Percentiles rank a stretch among this genome's conserved stretches.
Conservation (phyloP, 1,284 basidiomycete species). For the Ceratobasidium sp. region DNA sequence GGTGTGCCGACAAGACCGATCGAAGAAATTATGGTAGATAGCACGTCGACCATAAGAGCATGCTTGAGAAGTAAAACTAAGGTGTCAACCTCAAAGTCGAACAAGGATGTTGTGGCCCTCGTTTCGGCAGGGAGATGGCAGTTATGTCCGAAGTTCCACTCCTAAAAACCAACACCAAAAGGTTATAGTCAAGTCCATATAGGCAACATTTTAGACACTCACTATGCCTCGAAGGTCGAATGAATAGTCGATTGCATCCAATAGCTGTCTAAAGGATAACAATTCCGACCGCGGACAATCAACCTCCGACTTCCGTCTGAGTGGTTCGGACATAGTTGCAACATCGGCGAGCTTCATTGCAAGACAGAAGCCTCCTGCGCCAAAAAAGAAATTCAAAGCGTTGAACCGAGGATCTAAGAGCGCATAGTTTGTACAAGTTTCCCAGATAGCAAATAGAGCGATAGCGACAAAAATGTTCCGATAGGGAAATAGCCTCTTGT, state of each 20-base stretch:
- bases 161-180: no score
- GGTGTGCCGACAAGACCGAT: slow-evolving; percentile 14
- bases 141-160: slow-evolving; percentile 30
- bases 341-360: slow-evolving; percentile 26
- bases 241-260: slow-evolving; percentile 32
- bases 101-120: slow-evolving; percentile 12
- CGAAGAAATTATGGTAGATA: slow-evolving; percentile 6
- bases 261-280: slow-evolving; percentile 13
- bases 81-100: slow-evolving; percentile 25
- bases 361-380: slow-evolving; percentile 4
- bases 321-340: slow-evolving; percentile 14
- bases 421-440: slow-evolving; percentile 31
- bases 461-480: slow-evolving; percentile 27
- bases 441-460: slow-evolving; percentile 25
- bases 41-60: not conserved
- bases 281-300: slow-evolving; percentile 8
- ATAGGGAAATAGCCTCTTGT: slow-evolving; percentile 30
- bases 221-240: slow-evolving; percentile 28
- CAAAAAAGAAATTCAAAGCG: slow-evolving; percentile 28
- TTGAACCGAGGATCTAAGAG: slow-evolving; percentile 21
- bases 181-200: not conserved
- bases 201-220: not conserved
- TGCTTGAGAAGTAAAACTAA: slow-evolving; percentile 9
- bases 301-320: slow-evolving; percentile 25
- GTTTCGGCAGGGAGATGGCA: slow-evolving; percentile 26